Conservation (phyloP, 805 yeast genomes). For the Candida quercuum region DNA sequence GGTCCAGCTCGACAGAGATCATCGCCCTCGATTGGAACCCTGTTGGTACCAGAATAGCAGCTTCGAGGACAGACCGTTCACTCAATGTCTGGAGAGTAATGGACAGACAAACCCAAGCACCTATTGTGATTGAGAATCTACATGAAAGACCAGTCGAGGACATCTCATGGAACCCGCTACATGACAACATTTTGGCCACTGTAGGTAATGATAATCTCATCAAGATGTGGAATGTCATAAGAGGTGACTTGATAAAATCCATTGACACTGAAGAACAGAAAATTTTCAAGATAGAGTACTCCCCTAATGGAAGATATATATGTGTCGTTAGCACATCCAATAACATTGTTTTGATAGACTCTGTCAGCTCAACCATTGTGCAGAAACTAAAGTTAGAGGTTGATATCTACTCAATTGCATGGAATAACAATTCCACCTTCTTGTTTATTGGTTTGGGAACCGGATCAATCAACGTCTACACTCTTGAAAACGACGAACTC, state of each 20-base stretch:
- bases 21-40: slow-evolving; percentile 24
- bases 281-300: slow-evolving; percentile 23
- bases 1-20: slow-evolving; percentile 14
- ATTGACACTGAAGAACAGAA: slow-evolving; percentile 24
- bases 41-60: slow-evolving; percentile 25
- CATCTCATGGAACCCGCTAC: slow-evolving; percentile 44
- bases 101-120: slow-evolving; percentile 21
- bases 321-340: slow-evolving; percentile 38
- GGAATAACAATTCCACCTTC: slow-evolving; percentile 31
- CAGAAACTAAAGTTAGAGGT: slow-evolving; percentile 23
- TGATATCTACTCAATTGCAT: slow-evolving; percentile 24
- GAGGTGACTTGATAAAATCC: slow-evolving; percentile 28
- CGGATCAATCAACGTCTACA: slow-evolving; percentile 35
- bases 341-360: slow-evolving; percentile 31
- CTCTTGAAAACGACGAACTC: slow-evolving; percentile 7
- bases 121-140: slow-evolving; percentile 32
- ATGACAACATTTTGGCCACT: slow-evolving; percentile 40
- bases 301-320: slow-evolving; percentile 38
- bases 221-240: slow-evolving; percentile 40
- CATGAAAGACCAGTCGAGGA: slow-evolving; percentile 36
- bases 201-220: slow-evolving; percentile 43
- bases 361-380: slow-evolving; percentile 24
- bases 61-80: slow-evolving; percentile 22
- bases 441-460: slow-evolving; percentile 41
- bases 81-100: slow-evolving; percentile 31